Conservation (phyloP, 2,329 filamentous ascomycete genomes). For the Sphaerulina musiva region DNA sequence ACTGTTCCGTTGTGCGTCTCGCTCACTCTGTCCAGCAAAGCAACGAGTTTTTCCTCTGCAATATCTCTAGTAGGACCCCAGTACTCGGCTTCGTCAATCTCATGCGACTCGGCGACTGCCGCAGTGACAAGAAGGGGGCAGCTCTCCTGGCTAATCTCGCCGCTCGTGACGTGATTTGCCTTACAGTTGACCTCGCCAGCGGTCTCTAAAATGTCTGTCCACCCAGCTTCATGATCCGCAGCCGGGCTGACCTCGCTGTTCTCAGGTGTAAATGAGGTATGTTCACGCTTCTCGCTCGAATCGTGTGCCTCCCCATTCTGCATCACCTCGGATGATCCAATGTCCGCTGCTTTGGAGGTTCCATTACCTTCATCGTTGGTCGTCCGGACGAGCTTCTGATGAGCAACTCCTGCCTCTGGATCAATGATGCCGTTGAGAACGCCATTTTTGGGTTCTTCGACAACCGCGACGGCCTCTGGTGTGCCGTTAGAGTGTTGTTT, state of each 20-base stretch:
- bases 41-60: constrained; percentile 6
- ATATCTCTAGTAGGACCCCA: constrained; percentile 15
- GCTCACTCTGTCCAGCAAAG: constrained; percentile 4
- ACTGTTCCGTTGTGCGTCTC: not conserved
- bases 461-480: not conserved
- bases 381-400: no score
- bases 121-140: not conserved
- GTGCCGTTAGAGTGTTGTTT: not conserved
- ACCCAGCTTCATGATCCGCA: no score
- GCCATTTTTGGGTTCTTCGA: not conserved
- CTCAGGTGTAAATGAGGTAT: not conserved
- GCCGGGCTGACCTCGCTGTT: not conserved
- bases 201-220: no score
- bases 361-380: not conserved
- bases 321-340: not conserved
- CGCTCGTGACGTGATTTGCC: not conserved
- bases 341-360: not conserved
- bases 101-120: not conserved
- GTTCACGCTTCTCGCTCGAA: no score
- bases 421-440: not conserved
- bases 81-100: constrained; percentile 11
- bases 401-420: no score
- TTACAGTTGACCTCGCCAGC: not conserved
- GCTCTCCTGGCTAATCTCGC: not conserved
- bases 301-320: no score